Percentiles rank a stretch among this genome's conserved stretches.
Conservation (phyloP, 306 rosid species). For the Sindora glabra region DNA sequence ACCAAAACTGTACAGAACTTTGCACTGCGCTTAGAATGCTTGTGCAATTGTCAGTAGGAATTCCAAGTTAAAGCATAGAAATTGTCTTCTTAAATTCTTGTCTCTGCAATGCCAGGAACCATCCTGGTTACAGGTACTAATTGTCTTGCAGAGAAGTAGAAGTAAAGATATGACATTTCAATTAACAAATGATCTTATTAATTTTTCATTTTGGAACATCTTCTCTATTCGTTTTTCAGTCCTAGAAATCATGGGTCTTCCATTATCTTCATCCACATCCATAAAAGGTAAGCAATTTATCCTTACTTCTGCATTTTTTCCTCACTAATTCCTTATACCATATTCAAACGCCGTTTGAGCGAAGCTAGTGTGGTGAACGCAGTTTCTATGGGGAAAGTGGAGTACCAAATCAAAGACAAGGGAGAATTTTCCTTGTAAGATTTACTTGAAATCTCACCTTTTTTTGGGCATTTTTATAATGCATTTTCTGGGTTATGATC, state of each 20-base stretch:
- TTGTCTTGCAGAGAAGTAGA: neutral
- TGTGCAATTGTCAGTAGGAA: neutral
- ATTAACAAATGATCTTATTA: too few species aligned
- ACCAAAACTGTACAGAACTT: neutral
- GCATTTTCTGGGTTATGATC: neutral
- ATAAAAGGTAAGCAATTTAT: conserved; percentile 45
- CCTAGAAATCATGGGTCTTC: conserved; percentile 59
- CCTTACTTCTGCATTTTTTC: neutral
- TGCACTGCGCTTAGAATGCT: neutral
- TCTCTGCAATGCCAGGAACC: conserved; percentile 79
- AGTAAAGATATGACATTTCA: neutral
- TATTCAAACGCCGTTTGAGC: conserved; percentile 7
- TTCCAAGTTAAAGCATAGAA: neutral
- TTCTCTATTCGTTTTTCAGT: conserved; percentile 30
- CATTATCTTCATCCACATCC: conserved; percentile 51
- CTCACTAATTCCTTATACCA: neutral
- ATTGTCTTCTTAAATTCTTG: neutral
- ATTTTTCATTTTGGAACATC: too few species aligned
- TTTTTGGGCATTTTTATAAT: neutral
- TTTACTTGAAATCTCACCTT: neutral
- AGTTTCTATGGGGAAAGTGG: conserved; percentile 82
- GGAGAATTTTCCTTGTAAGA: conserved; percentile 78
- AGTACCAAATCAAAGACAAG: conserved; percentile 51
- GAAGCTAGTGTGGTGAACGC: conserved; percentile 24
- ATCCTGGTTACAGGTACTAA: conserved; percentile 74